phyloP scores from a whole-genome alignment of 257 asterid species.

The Thymus quinquecostatus region DNA sequence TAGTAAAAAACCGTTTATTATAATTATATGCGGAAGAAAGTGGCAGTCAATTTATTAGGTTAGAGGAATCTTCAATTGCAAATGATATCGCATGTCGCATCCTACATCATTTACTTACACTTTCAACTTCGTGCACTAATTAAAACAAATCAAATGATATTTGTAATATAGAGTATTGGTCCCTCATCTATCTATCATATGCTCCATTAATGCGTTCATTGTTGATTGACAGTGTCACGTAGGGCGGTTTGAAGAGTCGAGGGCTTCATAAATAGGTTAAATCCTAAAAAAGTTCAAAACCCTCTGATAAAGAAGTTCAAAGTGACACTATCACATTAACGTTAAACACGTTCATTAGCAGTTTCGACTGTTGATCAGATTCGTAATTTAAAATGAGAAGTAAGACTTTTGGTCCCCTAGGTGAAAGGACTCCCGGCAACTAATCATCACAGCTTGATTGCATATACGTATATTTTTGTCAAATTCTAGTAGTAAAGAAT shows the following conservation, averaged over 20 bases:
- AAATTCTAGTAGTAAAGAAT: slow-evolving; percentile 9
- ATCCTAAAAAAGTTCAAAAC: no score
- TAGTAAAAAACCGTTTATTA: neutral
- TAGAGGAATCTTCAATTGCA: neutral
- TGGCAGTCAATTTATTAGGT: neutral
- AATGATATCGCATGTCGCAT: neutral
- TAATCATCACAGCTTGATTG: slow-evolving; percentile 71
- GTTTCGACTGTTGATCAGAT: no score
- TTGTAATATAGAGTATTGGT: neutral
- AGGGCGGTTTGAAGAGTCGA: no score
- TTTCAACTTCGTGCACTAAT: neutral
- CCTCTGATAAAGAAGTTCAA: no score
- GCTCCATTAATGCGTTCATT: no score
- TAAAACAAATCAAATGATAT: neutral
- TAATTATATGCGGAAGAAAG: neutral
- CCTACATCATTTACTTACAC: neutral
- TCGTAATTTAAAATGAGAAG: no score
- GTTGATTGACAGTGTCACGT: no score
- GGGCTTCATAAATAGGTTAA: no score
- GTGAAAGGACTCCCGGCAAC: slow-evolving; percentile 46
- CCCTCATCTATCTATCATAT: neutral
- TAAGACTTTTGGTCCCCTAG: slow-evolving; percentile 31
- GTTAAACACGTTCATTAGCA: no score
- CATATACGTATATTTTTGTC: slow-evolving; percentile 40
- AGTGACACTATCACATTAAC: no score